phyloP scores from a whole-genome alignment of 2,329 filamentous ascomycete genomes.

The Colletotrichum plurivorum region DNA sequence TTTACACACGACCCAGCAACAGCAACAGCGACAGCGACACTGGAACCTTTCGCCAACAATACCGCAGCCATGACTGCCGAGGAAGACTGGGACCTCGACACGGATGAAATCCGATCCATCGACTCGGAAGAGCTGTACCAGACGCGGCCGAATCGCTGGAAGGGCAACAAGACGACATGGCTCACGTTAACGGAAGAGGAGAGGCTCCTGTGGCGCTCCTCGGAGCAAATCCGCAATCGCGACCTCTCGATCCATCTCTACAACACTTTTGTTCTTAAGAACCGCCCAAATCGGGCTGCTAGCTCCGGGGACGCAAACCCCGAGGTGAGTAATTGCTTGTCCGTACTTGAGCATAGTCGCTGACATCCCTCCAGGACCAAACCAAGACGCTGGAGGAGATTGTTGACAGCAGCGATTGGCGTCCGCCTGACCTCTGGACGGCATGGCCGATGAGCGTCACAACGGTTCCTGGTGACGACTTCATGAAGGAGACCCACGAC shows the following conservation, averaged over 20 bases:
- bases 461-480: constrained; percentile 71
- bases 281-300: constrained; percentile 46
- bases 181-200: constrained; percentile 72
- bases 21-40: too few relatives aligned
- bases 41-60: too few relatives aligned
- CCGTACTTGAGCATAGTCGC: neutral
- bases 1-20: neutral
- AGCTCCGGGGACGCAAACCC: constrained; percentile 9
- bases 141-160: constrained; percentile 79
- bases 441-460: constrained; percentile 83
- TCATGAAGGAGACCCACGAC: constrained; percentile 62
- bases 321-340: constrained; percentile 3
- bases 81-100: constrained; percentile 57
- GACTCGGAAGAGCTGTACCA: constrained; percentile 62
- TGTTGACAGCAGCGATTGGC: constrained; percentile 57
- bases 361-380: constrained; percentile 22
- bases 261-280: constrained; percentile 80
- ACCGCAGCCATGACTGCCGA: constrained; percentile 36
- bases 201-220: constrained; percentile 71
- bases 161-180: constrained; percentile 79
- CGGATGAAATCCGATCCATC: constrained; percentile 62
- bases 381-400: constrained; percentile 23
- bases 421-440: constrained; percentile 77
- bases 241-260: constrained; percentile 85
- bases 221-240: constrained; percentile 73